Base-by-base conservation (phyloP, 176 grass and related monocot species). In the Musa troglodytarum region DNA sequence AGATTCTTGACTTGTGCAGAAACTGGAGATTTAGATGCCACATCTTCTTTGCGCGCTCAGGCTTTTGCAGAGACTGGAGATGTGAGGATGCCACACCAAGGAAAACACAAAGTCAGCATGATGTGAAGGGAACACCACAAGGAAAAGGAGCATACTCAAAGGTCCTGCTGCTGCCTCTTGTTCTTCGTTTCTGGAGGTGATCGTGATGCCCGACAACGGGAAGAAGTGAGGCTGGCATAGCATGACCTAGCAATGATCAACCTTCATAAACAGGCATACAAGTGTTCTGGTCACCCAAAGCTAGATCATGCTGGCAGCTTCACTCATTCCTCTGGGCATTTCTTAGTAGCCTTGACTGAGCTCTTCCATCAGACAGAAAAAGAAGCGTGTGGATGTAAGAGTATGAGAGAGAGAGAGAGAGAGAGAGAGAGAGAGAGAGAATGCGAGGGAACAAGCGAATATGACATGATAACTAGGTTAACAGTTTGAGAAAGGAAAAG, bases 271-370 rank as follows among this genome's bases (percentile, higher is more conserved):
- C 15, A 11, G 0, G 8, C 9, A 59, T 52, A 50, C 13, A 16
- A 56, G 52, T 23, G 43, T 77, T 52, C 13, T 53, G 61, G 59
- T 25, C 49, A 77, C 11, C 65, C 75, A 77, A n/a, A 77, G 75
- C 49, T 77, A 77, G 75, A 77, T 77, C 75, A 77, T 77, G 75
- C 75, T 77, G 75, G 75, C 75, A 77, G 75, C 75, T 77, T 77
- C 75, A 77, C 75, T 77, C 59, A 6, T 77, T 77, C 75, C 75
- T 20, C 75, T 52, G 75, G 75, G 49, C 75, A 77, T 49, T 52
- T 50, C 23, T 25, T n/a, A 20, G 54, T 10, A 75, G 16, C 2
- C 24, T 57, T 25, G 9, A 54, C 34, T n/a, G 17, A 58, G 55
- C 0, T 58, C 55, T 12, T 19, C 15, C 17, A 15, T 6, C 15